Evolutionary conservation across 2,329 filamentous ascomycete species (phyloP).

Genomic region (Mycocentrospora acerina): DNA sequence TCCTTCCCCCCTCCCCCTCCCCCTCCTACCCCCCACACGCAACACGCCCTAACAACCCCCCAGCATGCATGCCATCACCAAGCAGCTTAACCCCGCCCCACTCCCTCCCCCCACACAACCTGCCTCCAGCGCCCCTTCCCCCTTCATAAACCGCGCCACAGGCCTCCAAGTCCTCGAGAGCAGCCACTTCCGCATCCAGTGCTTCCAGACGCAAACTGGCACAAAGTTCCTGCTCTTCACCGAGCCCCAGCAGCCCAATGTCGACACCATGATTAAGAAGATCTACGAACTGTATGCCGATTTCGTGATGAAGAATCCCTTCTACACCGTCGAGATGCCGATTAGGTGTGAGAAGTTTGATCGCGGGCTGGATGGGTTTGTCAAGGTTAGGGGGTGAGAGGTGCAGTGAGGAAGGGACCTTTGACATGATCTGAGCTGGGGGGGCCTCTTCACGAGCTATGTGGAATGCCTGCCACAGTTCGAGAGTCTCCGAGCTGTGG

Average conservation of each 20-base stretch:
- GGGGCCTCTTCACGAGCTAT: too few species aligned
- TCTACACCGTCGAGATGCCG: conserved; percentile 98
- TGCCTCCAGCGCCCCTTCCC: conserved; percentile 22
- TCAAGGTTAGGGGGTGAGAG: conserved; percentile 55
- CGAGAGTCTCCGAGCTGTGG: too few species aligned
- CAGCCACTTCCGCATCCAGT: conserved; percentile 91
- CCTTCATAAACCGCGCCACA: conserved; percentile 53
- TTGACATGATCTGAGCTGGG: too few species aligned
- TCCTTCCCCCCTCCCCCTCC: background rate
- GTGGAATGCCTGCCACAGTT: too few species aligned
- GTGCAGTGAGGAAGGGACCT: too few species aligned
- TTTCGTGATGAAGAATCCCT: conserved; percentile 99
- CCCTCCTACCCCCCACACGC: too few species aligned
- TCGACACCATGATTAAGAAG: conserved; percentile 78
- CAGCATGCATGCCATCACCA: conserved; percentile 66
- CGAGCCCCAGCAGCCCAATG: conserved; percentile 82
- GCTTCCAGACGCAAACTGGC: conserved; percentile 91
- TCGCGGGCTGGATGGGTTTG: conserved; percentile 76
- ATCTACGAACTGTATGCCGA: conserved; percentile 96
- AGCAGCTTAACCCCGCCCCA: conserved; percentile 41
- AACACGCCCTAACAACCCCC: conserved; percentile 3
- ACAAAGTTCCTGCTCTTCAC: conserved; percentile 96
- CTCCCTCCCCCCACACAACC: conserved; percentile 23
- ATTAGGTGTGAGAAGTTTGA: conserved; percentile 95
- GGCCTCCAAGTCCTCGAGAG: conserved; percentile 93